phyloP scores from a whole-genome alignment of 1,139 yeast species.

The Magnusiomyces paraingens region DNA sequence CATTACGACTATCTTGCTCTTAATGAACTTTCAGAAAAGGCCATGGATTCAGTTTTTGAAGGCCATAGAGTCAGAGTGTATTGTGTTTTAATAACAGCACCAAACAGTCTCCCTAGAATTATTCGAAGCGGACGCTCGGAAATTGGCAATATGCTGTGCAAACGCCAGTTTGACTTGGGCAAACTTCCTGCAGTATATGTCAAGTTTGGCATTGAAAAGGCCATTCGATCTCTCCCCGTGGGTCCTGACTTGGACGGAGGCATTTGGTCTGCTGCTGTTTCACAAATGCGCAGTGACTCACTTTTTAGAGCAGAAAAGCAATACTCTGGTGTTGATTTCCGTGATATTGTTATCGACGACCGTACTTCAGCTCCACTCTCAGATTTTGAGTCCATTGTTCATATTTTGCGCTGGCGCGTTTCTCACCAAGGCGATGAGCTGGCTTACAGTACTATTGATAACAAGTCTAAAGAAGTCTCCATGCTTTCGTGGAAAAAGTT shows the following conservation, averaged over 20 bases:
- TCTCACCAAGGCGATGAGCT: slow-evolving; percentile 68
- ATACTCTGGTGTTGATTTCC: slow-evolving; percentile 69
- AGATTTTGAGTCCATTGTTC: slow-evolving; percentile 65
- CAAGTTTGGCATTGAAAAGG: slow-evolving; percentile 65
- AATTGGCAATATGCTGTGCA: slow-evolving; percentile 89
- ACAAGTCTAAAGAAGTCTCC: slow-evolving; percentile 42
- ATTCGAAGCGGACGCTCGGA: slow-evolving; percentile 80
- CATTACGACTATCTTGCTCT: slow-evolving; percentile 48
- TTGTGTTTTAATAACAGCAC: slow-evolving; percentile 75
- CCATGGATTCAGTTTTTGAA: slow-evolving; percentile 61
- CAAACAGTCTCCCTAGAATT: slow-evolving; percentile 78
- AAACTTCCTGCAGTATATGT: slow-evolving; percentile 68
- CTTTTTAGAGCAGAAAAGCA: slow-evolving; percentile 49
- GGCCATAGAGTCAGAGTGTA: slow-evolving; percentile 73
- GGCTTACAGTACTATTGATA: slow-evolving; percentile 62
- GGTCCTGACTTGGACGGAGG: slow-evolving; percentile 81
- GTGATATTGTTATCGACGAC: slow-evolving; percentile 69
- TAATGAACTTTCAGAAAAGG: slow-evolving; percentile 68
- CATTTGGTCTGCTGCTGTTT: slow-evolving; percentile 72
- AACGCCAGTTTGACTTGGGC: slow-evolving; percentile 73
- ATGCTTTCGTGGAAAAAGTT: slow-evolving; percentile 79
- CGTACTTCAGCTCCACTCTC: slow-evolving; percentile 68
- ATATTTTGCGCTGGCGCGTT: slow-evolving; percentile 73
- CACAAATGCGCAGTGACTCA: slow-evolving; percentile 51
- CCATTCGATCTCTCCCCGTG: slow-evolving; percentile 63